These are phyloP conservation scores for Biscogniauxia mediterranea DNA, from an alignment of 2,329 filamentous ascomycete genomes.

Conservation along the genomic window DNA sequence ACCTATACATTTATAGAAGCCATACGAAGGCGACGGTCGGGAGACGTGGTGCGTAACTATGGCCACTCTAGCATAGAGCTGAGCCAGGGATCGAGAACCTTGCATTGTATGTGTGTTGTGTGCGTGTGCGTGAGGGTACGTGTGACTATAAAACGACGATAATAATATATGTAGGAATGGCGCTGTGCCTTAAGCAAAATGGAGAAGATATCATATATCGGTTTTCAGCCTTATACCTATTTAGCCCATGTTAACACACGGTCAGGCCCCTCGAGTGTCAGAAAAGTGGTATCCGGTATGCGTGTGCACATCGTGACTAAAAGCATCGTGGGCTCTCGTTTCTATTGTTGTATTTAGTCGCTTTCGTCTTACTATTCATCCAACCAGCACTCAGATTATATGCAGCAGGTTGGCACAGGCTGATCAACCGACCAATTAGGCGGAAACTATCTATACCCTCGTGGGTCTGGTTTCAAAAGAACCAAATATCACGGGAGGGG, in stretches of 20 bases:
- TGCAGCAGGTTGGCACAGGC: neutral
- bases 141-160: neutral
- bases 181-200: neutral
- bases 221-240: neutral
- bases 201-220: neutral
- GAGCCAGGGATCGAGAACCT: neutral
- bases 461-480: neutral
- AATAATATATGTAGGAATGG: neutral
- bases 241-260: neutral
- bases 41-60: too few relatives aligned
- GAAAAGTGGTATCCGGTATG: neutral
- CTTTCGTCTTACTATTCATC: neutral
- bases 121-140: too few relatives aligned
- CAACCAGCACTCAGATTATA: neutral
- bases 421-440: neutral
- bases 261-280: neutral
- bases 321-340: neutral
- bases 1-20: too few relatives aligned
- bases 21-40: too few relatives aligned
- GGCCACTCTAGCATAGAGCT: neutral
- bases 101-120: neutral
- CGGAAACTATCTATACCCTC: neutral
- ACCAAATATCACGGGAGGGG: neutral
- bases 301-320: neutral
- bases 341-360: neutral